Percentiles rank a stretch among this genome's conserved stretches.
Evolutionary conservation across 2,329 filamentous ascomycete genomes (phyloP).

Genomic region (Lomentospora prolificans): DNA sequence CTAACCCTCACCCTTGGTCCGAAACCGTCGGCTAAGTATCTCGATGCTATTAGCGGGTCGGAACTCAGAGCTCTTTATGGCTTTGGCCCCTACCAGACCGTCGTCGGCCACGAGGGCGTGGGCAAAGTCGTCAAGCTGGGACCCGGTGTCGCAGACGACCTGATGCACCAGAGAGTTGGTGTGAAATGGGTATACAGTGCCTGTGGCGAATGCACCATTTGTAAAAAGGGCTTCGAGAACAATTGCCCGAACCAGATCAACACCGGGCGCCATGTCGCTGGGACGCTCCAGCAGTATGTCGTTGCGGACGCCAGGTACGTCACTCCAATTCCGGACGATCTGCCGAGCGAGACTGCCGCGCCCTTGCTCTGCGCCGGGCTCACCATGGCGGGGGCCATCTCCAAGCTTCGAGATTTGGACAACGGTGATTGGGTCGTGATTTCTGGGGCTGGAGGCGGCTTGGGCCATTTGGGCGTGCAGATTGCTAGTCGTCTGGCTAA

Average conservation of each 20-base stretch:
- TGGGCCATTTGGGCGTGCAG: slow-evolving; percentile 24
- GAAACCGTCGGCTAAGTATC: background rate
- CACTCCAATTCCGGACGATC: slow-evolving; percentile 15
- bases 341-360: slow-evolving; percentile 16
- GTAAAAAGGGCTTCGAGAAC: slow-evolving; percentile 23
- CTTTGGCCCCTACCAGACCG: slow-evolving; percentile 17
- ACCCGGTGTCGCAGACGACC: slow-evolving; percentile 12
- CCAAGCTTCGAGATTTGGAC: slow-evolving; percentile 8
- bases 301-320: slow-evolving; percentile 20
- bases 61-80: slow-evolving; percentile 20
- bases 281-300: slow-evolving; percentile 22
- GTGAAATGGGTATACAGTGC: slow-evolving; percentile 35
- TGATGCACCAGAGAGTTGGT: slow-evolving; percentile 27
- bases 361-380: slow-evolving; percentile 23
- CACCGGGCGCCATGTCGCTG: slow-evolving; percentile 26
- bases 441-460: slow-evolving; percentile 21
- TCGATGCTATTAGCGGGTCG: slow-evolving; percentile 17
- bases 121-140: slow-evolving; percentile 22
- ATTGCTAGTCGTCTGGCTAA: slow-evolving; percentile 16
- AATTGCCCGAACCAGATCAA: slow-evolving; percentile 31
- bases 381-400: slow-evolving; percentile 21
- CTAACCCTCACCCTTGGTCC: background rate
- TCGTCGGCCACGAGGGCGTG: slow-evolving; percentile 23
- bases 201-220: slow-evolving; percentile 26
- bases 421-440: slow-evolving; percentile 21